Evolutionary conservation across 225 moss, liverwort and hornwort genomes (phyloP).

Genomic region (Physcomitrellopsis africana): DNA sequence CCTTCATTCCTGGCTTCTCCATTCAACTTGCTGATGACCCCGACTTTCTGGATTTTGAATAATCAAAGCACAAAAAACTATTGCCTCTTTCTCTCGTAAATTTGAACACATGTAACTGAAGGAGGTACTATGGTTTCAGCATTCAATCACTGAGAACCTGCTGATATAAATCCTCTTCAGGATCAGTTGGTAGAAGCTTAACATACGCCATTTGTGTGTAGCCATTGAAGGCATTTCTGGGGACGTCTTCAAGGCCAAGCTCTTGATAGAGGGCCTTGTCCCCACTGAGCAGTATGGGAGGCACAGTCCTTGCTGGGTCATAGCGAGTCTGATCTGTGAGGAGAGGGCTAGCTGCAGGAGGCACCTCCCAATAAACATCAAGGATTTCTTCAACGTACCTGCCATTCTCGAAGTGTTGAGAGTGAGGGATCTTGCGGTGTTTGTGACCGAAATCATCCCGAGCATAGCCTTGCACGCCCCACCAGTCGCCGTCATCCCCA

Average conservation of each 20-base stretch:
- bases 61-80: too few relatives aligned
- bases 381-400: conserved; percentile 24
- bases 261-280: conserved; percentile 9
- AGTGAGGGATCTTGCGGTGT: conserved; percentile 13
- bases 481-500: conserved; percentile 33
- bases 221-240: conserved; percentile 14
- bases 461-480: conserved; percentile 36
- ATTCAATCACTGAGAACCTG: too few relatives aligned
- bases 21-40: too few relatives aligned
- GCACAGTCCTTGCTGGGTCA: conserved; percentile 30
- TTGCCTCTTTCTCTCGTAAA: too few relatives aligned
- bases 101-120: too few relatives aligned
- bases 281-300: conserved; percentile 27
- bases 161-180: background rate
- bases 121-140: too few relatives aligned
- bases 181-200: conserved; percentile 7
- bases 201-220: conserved; percentile 28
- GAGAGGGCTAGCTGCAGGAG: conserved; percentile 25
- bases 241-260: conserved; percentile 10
- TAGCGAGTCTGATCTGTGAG: conserved; percentile 39
- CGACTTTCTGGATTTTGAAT: too few relatives aligned
- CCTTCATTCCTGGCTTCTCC: too few relatives aligned
- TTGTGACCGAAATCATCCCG: conserved; percentile 36
- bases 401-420: conserved; percentile 39
- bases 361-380: conserved; percentile 42